Base-by-base conservation (phyloP, 352 stramenopile species). In the Globisporangium barbulae region DNA sequence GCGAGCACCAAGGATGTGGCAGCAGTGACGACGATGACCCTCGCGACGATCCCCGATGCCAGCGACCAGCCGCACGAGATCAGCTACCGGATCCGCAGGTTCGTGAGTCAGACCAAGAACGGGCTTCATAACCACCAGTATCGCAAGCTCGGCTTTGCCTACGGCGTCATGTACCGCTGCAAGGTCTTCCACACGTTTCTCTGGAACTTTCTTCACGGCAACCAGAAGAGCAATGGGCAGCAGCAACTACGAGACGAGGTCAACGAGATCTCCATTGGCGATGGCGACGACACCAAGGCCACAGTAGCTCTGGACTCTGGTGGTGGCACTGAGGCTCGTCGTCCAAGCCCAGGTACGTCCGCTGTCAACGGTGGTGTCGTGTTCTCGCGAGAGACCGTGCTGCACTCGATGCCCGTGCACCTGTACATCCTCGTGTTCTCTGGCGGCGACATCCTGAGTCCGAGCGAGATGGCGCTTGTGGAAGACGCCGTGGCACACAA, bases 361-460 rank as follows among this genome's bases (percentile, higher is more conserved):
- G 19, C 8, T 12, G 33, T 35, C n/a, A 50, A 17, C 17, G 73
- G 70, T 58, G 79, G 79, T 1, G 75, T 91, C 44, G 76, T 95
- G 9, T 95, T 93, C 63, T 90, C 83, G 15, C 75, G 83, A 8
- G 84, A 95, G 66, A 76, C 77, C 0, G 73, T 95, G 41, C 72
- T 95, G 28, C 81, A 91, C 56, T 74, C 75, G 37, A 93, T 95
- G 84, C 78, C 81, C 12, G 78, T 95, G 41, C 65, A 85, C 53
- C 65, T 91, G 58, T 95, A 95, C 64, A 93, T 95, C 49, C 72
- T 84, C 48, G 77, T 86, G 39, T 92, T 93, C 52, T 89, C 81
- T 17, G 85, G 85, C 48, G 87, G 87, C 19, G 72, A 62, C 5
- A 77, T 89, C 53, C 68, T 95, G 31, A 78, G 65, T 6, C 66